Base-by-base conservation (phyloP, 768 basidiomycete species). In the Psilocybe azurescens region DNA sequence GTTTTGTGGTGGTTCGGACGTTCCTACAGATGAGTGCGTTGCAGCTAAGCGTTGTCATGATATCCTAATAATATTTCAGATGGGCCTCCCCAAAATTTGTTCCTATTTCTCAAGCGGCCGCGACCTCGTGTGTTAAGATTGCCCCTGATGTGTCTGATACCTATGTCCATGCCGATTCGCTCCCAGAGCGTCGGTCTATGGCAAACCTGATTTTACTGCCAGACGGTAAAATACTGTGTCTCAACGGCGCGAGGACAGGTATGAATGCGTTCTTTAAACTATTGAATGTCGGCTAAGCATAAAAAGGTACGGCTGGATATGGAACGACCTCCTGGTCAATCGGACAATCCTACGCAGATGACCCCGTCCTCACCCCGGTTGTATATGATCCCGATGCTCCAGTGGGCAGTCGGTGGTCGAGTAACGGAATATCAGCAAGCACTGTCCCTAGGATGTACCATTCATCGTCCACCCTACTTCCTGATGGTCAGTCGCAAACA, bases 1-100 rank as follows among this genome's bases (percentile, higher is more conserved):
- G 62, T 92, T 95, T 73, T 96, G 93, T 64, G 93, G 94, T 18
- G 94, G 94, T 1, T 86, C 88, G 30, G 81, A 88, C 67, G 74
- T 88, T 20, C 70, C 79, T 32, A 65, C 79, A 11, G 74, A 81
- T 65, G 67, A 78, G 86, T 83, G 72, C 71, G 76, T n/a, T 28
- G 29, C 10, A 24, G 20, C 32, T 38, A 28, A 18, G 20, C n/a
- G 10, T 6, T 1, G 20, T 52, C 8, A 32, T 38, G 2, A 33
- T n/a, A 48, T 52, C 52, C 30, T 49, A 32, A 14, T 53, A 5
- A 9, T 28, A 8, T 46, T 56, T 11, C 5, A 82, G 82, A 62
- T 88, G 86, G 86, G 62, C 68, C 7, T 73, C 73, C 51, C 69
- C 78, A 3, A 72, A 79, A 61, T 86, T 83, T 79, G 79, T 84